Evolutionary conservation across 108 stramenopile genomes (phyloP).

Genomic region (Nitzschia putrida): DNA sequence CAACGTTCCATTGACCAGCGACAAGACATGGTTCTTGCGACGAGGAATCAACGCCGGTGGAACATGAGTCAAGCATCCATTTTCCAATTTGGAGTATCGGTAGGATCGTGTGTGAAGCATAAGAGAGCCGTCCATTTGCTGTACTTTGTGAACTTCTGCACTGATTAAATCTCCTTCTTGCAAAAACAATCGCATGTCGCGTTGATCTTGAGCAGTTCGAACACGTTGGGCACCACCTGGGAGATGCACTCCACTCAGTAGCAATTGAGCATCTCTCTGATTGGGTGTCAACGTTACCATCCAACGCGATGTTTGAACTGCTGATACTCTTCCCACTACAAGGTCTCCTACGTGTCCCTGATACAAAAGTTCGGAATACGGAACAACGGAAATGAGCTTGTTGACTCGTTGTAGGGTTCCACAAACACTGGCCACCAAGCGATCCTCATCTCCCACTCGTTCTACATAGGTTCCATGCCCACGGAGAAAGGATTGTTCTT

Average conservation of each 20-base stretch:
- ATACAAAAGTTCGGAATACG: conserved; percentile 62
- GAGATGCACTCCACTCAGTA: conserved; percentile 88
- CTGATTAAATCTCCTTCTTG: conserved; percentile 92
- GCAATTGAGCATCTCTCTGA: conserved; percentile 71
- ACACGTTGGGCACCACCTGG: conserved; percentile 94
- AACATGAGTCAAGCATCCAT: conserved; percentile 83
- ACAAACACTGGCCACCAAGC: conserved; percentile 86
- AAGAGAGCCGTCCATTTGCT: conserved; percentile 76
- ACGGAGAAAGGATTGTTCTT: conserved; percentile 82
- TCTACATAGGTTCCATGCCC: conserved; percentile 98
- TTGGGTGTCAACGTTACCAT: conserved; percentile 62
- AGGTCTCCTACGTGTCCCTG: conserved; percentile 94
- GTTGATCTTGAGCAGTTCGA: conserved; percentile 92
- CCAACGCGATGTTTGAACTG: conserved; percentile 89
- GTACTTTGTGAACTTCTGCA: conserved; percentile 86
- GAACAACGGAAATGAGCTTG: conserved; percentile 93
- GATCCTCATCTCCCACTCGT: conserved; percentile 56
- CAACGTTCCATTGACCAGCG: conserved; percentile 45
- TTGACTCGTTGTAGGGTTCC: conserved; percentile 95
- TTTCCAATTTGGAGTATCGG: conserved; percentile 93
- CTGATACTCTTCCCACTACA: conserved; percentile 91
- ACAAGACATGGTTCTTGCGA: conserved; percentile 71
- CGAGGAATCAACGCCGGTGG: conserved; percentile 79
- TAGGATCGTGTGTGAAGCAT: conserved; percentile 89
- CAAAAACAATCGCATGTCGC: conserved; percentile 91